Conservation (phyloP, 2,329 filamentous ascomycete species). For the Beauveria sp. region DNA sequence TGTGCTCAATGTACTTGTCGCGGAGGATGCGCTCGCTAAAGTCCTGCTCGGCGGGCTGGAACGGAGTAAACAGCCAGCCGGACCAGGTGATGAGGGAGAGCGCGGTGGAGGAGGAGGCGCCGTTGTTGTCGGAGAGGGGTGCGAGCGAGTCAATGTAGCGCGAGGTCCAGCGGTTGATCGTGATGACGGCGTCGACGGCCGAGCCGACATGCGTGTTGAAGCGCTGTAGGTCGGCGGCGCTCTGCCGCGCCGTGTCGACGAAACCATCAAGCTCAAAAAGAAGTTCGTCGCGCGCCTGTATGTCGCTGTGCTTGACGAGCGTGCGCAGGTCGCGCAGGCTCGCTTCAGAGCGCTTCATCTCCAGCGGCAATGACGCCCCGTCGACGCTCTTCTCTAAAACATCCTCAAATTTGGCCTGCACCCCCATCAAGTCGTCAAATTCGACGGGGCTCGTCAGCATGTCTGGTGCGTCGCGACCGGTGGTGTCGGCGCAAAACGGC, state of each 20-base stretch:
- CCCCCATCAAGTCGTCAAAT: constrained; percentile 67
- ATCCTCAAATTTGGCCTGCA: constrained; percentile 69
- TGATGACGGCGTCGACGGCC: constrained; percentile 66
- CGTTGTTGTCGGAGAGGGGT: constrained; percentile 15
- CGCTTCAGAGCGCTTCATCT: constrained; percentile 71
- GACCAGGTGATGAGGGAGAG: constrained; percentile 31
- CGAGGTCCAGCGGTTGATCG: constrained; percentile 68
- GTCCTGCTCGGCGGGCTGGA: constrained; percentile 47
- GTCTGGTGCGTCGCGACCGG: constrained; percentile 15
- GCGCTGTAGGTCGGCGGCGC: constrained; percentile 58
- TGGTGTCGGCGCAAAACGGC: constrained; percentile 49
- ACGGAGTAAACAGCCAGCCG: constrained; percentile 49
- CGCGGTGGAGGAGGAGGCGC: constrained; percentile 22
- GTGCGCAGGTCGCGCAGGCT: constrained; percentile 68
- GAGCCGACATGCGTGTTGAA: constrained; percentile 73
- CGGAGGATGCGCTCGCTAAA: constrained; percentile 51
- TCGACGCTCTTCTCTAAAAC: constrained; percentile 61
- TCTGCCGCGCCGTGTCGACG: constrained; percentile 58
- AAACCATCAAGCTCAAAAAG: constrained; percentile 70
- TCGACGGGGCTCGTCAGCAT: constrained; percentile 38
- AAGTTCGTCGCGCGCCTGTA: constrained; percentile 62
- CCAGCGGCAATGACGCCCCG: constrained; percentile 60
- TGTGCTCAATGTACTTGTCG: constrained; percentile 70
- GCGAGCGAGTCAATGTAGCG: constrained; percentile 58
- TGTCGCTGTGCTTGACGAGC: constrained; percentile 61